phyloP scores from a whole-genome alignment of 2,329 filamentous ascomycete species.

The Chrysosporium queenslandicum region DNA sequence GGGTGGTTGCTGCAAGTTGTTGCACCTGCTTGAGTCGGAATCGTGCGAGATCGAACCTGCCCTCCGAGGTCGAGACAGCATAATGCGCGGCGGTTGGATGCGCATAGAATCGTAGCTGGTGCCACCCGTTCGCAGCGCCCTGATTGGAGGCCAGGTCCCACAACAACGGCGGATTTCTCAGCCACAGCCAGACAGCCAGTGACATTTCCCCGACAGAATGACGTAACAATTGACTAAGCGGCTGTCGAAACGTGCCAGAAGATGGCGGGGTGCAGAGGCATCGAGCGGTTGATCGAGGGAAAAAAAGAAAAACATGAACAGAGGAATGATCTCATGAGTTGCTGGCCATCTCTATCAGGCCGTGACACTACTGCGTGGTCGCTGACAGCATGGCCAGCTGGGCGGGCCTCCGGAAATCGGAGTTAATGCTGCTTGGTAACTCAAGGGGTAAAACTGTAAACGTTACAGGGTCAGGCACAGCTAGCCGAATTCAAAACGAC shows the following conservation, averaged over 20 bases:
- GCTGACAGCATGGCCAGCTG: not conserved
- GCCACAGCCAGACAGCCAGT: not conserved
- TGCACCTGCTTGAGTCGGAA: not conserved
- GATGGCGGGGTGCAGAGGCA: not conserved
- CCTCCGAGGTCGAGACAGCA: not conserved
- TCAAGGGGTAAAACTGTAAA: conserved; percentile 13
- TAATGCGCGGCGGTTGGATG: conserved; percentile 2
- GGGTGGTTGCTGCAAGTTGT: not conserved
- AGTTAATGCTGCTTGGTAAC: conserved; percentile 5
- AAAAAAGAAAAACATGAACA: too few relatives aligned
- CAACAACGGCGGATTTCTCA: conserved; percentile 3
- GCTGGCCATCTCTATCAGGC: not conserved
- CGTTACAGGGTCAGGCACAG: conserved; percentile 12
- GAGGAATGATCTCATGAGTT: too few relatives aligned
- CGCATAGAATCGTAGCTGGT: conserved; percentile 2
- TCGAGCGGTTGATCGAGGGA: not conserved
- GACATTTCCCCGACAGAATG: conserved; percentile 1
- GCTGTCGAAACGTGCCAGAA: not conserved
- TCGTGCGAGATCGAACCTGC: not conserved
- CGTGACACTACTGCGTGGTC: not conserved
- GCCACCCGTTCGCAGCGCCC: not conserved
- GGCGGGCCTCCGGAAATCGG: not conserved
- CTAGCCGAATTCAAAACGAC: conserved; percentile 9
- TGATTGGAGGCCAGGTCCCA: conserved; percentile 1
- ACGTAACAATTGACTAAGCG: conserved; percentile 1